These are phyloP conservation scores for Macrophomina pseudophaseolina DNA, from an alignment of 2,329 filamentous ascomycete species.

Conservation along the genomic window DNA sequence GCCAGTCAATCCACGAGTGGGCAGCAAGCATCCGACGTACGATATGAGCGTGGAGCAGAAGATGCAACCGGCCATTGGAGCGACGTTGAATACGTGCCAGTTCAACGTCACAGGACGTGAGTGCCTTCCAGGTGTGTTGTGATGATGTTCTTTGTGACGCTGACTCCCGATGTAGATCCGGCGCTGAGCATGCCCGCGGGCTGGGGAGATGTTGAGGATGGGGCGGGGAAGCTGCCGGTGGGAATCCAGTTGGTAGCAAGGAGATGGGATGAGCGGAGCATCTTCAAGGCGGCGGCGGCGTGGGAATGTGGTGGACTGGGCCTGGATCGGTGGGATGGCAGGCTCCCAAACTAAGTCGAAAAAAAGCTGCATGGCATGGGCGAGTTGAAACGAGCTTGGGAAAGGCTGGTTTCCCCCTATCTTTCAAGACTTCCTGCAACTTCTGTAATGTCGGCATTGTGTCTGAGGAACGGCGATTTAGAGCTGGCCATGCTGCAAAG, in stretches of 20 bases:
- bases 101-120: constrained; percentile 57
- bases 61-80: constrained; percentile 51
- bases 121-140: neutral
- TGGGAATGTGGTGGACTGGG: constrained; percentile 42
- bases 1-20: constrained; percentile 54
- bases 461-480: too few relatives aligned
- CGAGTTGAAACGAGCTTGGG: too few relatives aligned
- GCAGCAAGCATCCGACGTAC: constrained; percentile 47
- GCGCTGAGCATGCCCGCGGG: constrained; percentile 55
- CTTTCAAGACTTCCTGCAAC: too few relatives aligned
- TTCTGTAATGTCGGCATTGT: too few relatives aligned
- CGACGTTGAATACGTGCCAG: constrained; percentile 50
- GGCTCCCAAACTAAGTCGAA: neutral
- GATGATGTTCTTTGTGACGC: neutral
- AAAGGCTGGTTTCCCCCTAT: too few relatives aligned
- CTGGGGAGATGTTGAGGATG: constrained; percentile 32
- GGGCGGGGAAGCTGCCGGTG: constrained; percentile 38
- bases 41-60: constrained; percentile 46
- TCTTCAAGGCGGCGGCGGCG: constrained; percentile 42
- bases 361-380: too few relatives aligned
- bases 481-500: too few relatives aligned
- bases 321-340: constrained; percentile 33
- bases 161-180: constrained; percentile 40
- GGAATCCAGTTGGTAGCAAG: constrained; percentile 46
- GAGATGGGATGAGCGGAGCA: constrained; percentile 40